These are phyloP conservation scores for Chrysoporthe puriensis DNA, from an alignment of 2,329 filamentous ascomycete species.

Conservation along the genomic window DNA sequence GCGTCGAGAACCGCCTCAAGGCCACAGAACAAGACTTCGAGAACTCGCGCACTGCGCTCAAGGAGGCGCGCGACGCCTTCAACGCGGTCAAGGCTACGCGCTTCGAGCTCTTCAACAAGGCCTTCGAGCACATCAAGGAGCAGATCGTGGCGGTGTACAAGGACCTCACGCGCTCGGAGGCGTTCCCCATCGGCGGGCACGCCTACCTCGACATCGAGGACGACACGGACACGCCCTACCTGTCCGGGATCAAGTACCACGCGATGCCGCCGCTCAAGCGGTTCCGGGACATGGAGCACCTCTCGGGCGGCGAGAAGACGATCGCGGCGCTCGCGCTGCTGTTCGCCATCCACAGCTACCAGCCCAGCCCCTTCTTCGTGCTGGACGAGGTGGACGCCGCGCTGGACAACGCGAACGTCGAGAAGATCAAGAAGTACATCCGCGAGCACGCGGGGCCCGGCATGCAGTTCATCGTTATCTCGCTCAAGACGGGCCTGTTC, in stretches of 20 bases:
- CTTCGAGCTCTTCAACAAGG: slow-evolving; percentile 91
- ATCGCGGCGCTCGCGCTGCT: slow-evolving; percentile 96
- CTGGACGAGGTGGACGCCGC: slow-evolving; percentile 97
- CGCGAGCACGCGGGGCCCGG: slow-evolving; percentile 90
- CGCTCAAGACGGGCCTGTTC: slow-evolving; percentile 92
- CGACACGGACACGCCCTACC: slow-evolving; percentile 94
- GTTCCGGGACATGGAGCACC: slow-evolving; percentile 98
- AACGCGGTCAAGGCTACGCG: slow-evolving; percentile 80
- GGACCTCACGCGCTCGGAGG: slow-evolving; percentile 85
- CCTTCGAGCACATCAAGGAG: slow-evolving; percentile 91
- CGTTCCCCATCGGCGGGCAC: slow-evolving; percentile 91
- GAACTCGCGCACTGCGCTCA: slow-evolving; percentile 74
- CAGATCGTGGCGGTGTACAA: slow-evolving; percentile 95
- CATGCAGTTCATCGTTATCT: slow-evolving; percentile 99
- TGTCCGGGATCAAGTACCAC: slow-evolving; percentile 96
- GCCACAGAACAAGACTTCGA: slow-evolving; percentile 89
- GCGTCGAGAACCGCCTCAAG: slow-evolving; percentile 80
- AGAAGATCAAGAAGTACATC: slow-evolving; percentile 96
- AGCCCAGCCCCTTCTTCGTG: slow-evolving; percentile 95
- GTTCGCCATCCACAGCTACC: slow-evolving; percentile 95
- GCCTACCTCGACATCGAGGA: slow-evolving; percentile 89
- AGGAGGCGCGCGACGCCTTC: slow-evolving; percentile 80
- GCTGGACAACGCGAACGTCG: slow-evolving; percentile 96
- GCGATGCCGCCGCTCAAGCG: slow-evolving; percentile 98
- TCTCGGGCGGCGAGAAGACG: slow-evolving; percentile 97